These are phyloP conservation scores for Hibiscus trionum DNA, from an alignment of 345 rosid genomes.

Conservation along the genomic window DNA sequence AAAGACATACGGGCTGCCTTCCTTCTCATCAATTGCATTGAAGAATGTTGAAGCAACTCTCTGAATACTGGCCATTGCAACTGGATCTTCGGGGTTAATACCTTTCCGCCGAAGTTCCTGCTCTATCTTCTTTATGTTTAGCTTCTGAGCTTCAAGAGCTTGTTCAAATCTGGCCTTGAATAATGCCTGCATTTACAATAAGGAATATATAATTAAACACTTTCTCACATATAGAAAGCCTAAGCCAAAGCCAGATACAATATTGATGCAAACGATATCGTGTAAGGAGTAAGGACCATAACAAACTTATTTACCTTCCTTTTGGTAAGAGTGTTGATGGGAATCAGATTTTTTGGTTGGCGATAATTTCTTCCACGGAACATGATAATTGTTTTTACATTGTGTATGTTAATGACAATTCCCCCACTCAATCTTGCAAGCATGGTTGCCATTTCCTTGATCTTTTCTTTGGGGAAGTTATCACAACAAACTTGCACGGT, in stretches of 20 bases:
- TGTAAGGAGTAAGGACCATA: neutral
- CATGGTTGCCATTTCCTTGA: conserved; percentile 94
- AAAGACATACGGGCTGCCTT: conserved; percentile 91
- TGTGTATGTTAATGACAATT: conserved; percentile 69
- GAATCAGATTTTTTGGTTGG: conserved; percentile 86
- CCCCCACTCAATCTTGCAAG: conserved; percentile 90
- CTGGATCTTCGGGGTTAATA: conserved; percentile 95
- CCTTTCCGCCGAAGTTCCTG: conserved; percentile 85
- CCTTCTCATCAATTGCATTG: conserved; percentile 86
- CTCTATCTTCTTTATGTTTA: conserved; percentile 85
- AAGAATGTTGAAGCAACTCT: conserved; percentile 97
- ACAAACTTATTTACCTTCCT: conserved; percentile 54
- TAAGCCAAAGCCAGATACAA: neutral
- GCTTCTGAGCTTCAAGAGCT: conserved; percentile 97
- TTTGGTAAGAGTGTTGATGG: conserved; percentile 88
- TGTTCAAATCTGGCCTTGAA: conserved; percentile 98
- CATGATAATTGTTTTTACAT: conserved; percentile 92
- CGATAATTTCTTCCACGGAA: conserved; percentile 96
- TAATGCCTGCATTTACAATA: conserved; percentile 56
- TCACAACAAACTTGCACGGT: conserved; percentile 96
- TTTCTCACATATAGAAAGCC: neutral
- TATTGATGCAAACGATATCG: neutral
- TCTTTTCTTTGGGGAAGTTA: conserved; percentile 85
- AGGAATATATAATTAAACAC: conserved; percentile 8
- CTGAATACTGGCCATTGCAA: conserved; percentile 95